These are phyloP conservation scores for Aspergillus carbonarius DNA, from an alignment of 2,329 filamentous ascomycete species.

Conservation along the genomic window DNA sequence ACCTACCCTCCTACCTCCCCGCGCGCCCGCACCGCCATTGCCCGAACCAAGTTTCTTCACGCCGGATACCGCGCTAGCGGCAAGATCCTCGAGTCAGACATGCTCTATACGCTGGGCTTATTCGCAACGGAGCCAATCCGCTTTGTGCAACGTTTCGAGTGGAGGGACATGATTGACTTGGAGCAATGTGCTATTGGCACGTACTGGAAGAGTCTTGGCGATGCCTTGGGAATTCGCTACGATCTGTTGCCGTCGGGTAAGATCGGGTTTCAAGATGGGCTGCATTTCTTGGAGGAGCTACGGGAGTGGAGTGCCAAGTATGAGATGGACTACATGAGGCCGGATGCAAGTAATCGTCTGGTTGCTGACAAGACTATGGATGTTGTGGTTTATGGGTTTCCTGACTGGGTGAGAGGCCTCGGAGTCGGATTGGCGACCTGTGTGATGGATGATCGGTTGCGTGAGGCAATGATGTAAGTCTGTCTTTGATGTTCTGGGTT, in stretches of 20 bases:
- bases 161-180: slow-evolving; percentile 65
- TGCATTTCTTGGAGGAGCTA: slow-evolving; percentile 54
- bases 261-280: slow-evolving; percentile 48
- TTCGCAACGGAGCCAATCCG: slow-evolving; percentile 65
- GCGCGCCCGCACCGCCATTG: slow-evolving; percentile 53
- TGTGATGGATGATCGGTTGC: slow-evolving; percentile 62
- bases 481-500: neutral
- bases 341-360: slow-evolving; percentile 48
- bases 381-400: slow-evolving; percentile 60
- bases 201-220: slow-evolving; percentile 70
- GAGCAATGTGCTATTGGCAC: slow-evolving; percentile 66
- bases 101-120: slow-evolving; percentile 64
- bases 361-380: slow-evolving; percentile 61
- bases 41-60: slow-evolving; percentile 65
- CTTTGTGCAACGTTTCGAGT: slow-evolving; percentile 67
- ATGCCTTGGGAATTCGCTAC: slow-evolving; percentile 65
- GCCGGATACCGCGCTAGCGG: slow-evolving; percentile 55
- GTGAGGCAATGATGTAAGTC: slow-evolving; percentile 63
- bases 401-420: slow-evolving; percentile 44
- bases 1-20: slow-evolving; percentile 44
- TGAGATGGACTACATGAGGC: slow-evolving; percentile 60
- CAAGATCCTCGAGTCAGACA: slow-evolving; percentile 61
- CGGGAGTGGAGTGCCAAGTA: slow-evolving; percentile 54
- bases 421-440: slow-evolving; percentile 54
- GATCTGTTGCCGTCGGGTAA: slow-evolving; percentile 41